These are phyloP conservation scores for Phytophthora kernoviae DNA, from an alignment of 352 stramenopile species.

Conservation along the genomic window DNA sequence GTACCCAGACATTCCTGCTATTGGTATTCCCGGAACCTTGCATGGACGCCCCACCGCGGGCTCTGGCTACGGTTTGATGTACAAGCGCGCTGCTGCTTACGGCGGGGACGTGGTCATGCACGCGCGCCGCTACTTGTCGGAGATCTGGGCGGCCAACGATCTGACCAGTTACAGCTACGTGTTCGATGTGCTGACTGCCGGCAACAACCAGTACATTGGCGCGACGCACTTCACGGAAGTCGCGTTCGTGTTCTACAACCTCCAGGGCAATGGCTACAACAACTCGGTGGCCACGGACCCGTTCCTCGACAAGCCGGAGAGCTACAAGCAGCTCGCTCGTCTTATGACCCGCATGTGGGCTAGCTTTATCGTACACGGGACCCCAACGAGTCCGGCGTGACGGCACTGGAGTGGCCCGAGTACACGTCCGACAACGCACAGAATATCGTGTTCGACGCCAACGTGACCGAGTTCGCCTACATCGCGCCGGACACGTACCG, in stretches of 20 bases:
- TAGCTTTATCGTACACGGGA: slow-evolving; percentile 29
- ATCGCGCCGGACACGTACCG: slow-evolving; percentile 21
- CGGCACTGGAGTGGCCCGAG: slow-evolving; percentile 30
- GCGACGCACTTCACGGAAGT: slow-evolving; percentile 30
- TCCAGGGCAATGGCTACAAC: slow-evolving; percentile 30
- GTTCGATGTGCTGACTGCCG: slow-evolving; percentile 28
- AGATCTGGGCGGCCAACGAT: slow-evolving; percentile 28
- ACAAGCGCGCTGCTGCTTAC: slow-evolving; percentile 25
- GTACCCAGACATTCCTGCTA: slow-evolving; percentile 33
- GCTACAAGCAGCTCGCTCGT: slow-evolving; percentile 9
- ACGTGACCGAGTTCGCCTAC: slow-evolving; percentile 20
- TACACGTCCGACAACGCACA: slow-evolving; percentile 22
- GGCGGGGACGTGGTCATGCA: slow-evolving; percentile 25
- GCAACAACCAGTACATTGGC: slow-evolving; percentile 15
- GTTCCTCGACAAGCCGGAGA: slow-evolving; percentile 26
- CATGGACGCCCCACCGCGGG: slow-evolving; percentile 15
- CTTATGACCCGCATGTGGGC: slow-evolving; percentile 34
- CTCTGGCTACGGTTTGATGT: slow-evolving; percentile 11
- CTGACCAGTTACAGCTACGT: slow-evolving; percentile 34
- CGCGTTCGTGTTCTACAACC: slow-evolving; percentile 40
- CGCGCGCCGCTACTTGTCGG: slow-evolving; percentile 24
- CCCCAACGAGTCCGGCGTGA: slow-evolving; percentile 18
- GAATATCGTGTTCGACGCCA: slow-evolving; percentile 33
- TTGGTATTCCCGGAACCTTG: slow-evolving; percentile 19
- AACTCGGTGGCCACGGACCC: slow-evolving; percentile 25